These are phyloP conservation scores for Pharus latifolius DNA, from an alignment of 176 grass and related monocot genomes.

Conservation along the genomic window DNA sequence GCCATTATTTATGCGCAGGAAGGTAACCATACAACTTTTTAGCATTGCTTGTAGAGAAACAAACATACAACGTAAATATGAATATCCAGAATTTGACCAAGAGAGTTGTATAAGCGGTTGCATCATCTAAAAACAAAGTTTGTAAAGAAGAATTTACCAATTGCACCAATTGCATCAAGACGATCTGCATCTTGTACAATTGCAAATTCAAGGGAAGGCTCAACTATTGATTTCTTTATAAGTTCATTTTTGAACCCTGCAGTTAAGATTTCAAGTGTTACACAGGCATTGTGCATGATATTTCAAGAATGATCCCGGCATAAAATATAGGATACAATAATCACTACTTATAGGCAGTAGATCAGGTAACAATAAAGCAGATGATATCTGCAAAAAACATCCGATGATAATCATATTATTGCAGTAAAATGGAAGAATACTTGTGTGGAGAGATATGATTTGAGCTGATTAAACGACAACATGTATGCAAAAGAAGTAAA, in stretches of 20 bases:
- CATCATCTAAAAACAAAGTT: not conserved
- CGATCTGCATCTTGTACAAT: slow-evolving; percentile 96
- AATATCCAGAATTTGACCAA: not conserved
- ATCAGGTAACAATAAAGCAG: not conserved
- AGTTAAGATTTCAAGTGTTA: slow-evolving; percentile 5
- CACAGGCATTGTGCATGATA: not conserved
- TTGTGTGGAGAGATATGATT: not conserved
- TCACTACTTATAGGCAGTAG: not conserved
- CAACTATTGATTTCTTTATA: slow-evolving; percentile 24
- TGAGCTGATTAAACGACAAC: not conserved
- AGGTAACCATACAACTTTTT: not conserved
- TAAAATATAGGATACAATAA: not conserved
- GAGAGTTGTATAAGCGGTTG: not conserved
- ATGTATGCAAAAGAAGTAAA: not conserved
- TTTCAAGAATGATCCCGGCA: not conserved
- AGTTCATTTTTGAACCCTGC: slow-evolving; percentile 88
- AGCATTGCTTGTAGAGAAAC: not conserved
- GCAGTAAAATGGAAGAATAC: not conserved
- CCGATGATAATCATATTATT: not conserved
- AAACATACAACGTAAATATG: not conserved
- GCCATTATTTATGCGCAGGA: not conserved
- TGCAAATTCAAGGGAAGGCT: slow-evolving; percentile 57
- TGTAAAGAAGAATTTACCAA: slow-evolving; percentile 37
- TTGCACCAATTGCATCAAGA: slow-evolving; percentile 83
- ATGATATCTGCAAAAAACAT: not conserved